These are phyloP conservation scores for Beauveria rudraprayagi DNA, from an alignment of 2,329 filamentous ascomycete species.

Conservation along the genomic window DNA sequence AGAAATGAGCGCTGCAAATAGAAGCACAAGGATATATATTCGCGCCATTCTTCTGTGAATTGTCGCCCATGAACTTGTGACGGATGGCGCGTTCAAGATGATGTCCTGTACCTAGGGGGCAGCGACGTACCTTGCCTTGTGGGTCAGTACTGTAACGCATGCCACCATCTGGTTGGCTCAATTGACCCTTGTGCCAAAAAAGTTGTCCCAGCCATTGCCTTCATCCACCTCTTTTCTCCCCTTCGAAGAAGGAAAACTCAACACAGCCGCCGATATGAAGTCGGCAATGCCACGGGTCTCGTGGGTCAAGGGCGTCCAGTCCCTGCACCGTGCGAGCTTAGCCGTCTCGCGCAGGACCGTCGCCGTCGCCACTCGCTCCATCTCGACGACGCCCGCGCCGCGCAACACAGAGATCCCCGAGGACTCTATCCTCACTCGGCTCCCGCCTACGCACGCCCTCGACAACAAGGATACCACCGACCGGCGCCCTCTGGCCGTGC, in stretches of 20 bases:
- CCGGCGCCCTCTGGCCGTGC: constrained; percentile 20
- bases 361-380: constrained; percentile 18
- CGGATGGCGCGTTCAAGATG: constrained; percentile 1
- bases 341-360: constrained; percentile 16
- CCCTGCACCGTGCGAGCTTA: constrained; percentile 19
- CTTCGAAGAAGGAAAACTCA: background rate
- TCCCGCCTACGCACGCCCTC: constrained; percentile 26
- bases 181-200: constrained; percentile 8
- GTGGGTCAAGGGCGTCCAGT: constrained; percentile 27
- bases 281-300: constrained; percentile 35
- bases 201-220: background rate
- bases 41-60: constrained; percentile 28
- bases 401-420: constrained; percentile 24
- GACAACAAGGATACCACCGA: constrained; percentile 13
- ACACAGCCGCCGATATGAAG: constrained; percentile 9
- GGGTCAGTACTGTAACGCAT: background rate
- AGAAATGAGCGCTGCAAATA: constrained; percentile 28
- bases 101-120: background rate
- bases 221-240: background rate
- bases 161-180: constrained; percentile 7
- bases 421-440: constrained; percentile 17
- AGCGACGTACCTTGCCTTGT: background rate
- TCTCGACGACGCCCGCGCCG: constrained; percentile 28
- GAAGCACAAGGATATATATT: constrained; percentile 27
- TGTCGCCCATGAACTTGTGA: background rate